Conservation (phyloP, 2,329 filamentous ascomycete species). For the Colletotrichum lupini region DNA sequence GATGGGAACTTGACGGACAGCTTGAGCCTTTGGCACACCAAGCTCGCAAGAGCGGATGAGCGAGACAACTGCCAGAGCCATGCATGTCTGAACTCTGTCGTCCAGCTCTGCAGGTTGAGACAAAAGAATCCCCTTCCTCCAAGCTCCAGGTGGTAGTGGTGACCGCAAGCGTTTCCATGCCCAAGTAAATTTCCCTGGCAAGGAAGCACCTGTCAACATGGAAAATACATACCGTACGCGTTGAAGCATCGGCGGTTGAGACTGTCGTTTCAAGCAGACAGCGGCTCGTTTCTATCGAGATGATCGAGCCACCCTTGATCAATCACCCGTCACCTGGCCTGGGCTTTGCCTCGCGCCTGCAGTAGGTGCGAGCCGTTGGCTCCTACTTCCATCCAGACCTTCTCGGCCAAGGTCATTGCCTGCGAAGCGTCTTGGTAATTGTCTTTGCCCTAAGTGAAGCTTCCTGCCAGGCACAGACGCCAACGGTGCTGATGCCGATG, state of each 20-base stretch:
- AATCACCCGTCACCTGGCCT: slow-evolving; percentile 8
- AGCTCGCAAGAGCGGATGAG: neutral
- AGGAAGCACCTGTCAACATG: neutral
- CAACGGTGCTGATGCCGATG: neutral
- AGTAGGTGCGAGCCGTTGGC: slow-evolving; percentile 15
- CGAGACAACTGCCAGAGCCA: neutral
- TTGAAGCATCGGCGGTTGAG: slow-evolving; percentile 26
- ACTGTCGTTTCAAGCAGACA: slow-evolving; percentile 32
- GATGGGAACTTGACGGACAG: neutral
- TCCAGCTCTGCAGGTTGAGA: neutral
- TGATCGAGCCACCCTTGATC: slow-evolving; percentile 6
- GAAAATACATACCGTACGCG: neutral
- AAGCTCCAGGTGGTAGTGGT: neutral
- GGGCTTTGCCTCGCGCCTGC: slow-evolving; percentile 9
- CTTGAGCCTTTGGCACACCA: neutral
- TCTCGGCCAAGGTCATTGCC: slow-evolving; percentile 2
- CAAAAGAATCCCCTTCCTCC: neutral
- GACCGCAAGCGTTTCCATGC: neutral
- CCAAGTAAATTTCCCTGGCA: neutral
- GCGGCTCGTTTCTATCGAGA: slow-evolving; percentile 19
- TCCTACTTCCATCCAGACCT: slow-evolving; percentile 6
- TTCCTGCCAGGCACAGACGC: neutral
- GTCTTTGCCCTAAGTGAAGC: neutral
- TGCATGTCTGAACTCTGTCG: neutral
- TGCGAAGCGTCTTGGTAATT: neutral